Conservation (phyloP, 257 asterid genomes). For the Rhazya stricta region DNA sequence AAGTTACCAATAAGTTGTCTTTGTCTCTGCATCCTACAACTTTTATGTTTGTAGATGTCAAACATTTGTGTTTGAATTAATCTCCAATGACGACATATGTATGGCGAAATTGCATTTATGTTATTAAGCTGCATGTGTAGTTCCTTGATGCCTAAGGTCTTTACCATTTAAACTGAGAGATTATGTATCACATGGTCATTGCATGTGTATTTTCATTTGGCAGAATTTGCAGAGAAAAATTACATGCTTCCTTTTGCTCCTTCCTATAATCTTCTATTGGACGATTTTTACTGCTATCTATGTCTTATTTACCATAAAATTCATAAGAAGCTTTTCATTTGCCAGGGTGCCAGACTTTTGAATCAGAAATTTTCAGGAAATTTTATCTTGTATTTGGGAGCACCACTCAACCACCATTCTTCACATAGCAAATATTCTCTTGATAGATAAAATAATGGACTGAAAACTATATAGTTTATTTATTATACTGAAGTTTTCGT, state of each 20-base stretch:
- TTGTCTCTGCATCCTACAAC: background rate
- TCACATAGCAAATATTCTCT: background rate
- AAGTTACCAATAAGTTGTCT: background rate
- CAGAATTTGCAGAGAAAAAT: background rate
- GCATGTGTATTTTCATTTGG: background rate
- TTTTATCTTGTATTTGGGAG: background rate
- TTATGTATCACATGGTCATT: background rate
- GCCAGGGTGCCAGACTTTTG: background rate
- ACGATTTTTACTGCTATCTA: background rate
- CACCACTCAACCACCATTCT: background rate
- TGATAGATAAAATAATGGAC: background rate
- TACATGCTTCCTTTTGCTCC: background rate
- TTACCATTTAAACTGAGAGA: background rate
- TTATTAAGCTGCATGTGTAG: background rate
- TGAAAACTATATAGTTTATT: background rate
- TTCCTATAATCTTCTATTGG: background rate
- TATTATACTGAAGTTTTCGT: too few species aligned
- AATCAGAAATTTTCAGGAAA: background rate
- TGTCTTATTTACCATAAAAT: background rate
- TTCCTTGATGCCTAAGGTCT: background rate
- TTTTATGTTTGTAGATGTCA: background rate
- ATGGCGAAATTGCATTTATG: background rate
- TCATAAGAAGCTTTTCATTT: slow-evolving; percentile 1
- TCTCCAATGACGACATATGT: background rate
- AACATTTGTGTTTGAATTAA: background rate